These are phyloP conservation scores for Rhizodiscina lignyota DNA, from an alignment of 495 filamentous ascomycete species.

Conservation along the genomic window DNA sequence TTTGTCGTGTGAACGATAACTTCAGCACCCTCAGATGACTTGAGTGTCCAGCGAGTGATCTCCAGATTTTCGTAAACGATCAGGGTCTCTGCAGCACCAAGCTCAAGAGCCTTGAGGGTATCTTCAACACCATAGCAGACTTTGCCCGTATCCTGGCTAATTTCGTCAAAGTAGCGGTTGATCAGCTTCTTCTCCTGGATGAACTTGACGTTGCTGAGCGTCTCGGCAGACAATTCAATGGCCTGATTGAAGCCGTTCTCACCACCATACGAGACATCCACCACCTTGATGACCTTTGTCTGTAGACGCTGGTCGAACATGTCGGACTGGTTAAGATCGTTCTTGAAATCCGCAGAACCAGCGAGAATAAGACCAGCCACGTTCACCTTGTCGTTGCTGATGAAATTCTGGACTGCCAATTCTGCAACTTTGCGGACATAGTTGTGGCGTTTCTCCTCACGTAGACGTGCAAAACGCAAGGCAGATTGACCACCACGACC, in stretches of 20 bases:
- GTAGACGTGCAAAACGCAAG: conserved; percentile 95
- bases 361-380: conserved; percentile 87
- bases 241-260: conserved; percentile 99
- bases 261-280: conserved; percentile 95
- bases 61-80: conserved; percentile 99
- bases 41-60: conserved; percentile 76
- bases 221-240: conserved; percentile 87
- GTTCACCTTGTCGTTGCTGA: conserved; percentile 95
- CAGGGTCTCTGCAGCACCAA: conserved; percentile 82
- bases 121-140: conserved; percentile 97
- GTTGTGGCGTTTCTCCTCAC: conserved; percentile 99
- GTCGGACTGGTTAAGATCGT: conserved; percentile 93
- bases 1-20: conserved; percentile 79
- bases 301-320: conserved; percentile 87
- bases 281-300: conserved; percentile 94
- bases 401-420: conserved; percentile 93
- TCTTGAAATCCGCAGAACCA: conserved; percentile 98
- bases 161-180: conserved; percentile 95
- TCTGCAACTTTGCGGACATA: conserved; percentile 98
- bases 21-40: conserved; percentile 52
- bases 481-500: conserved; percentile 98
- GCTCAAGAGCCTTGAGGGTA: conserved; percentile 91
- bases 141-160: conserved; percentile 87
- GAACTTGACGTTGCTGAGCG: conserved; percentile 97
- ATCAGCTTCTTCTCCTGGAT: conserved; percentile 99